Percentiles rank a stretch among this genome's conserved stretches.
Evolutionary conservation across 2,329 filamentous ascomycete genomes (phyloP).

Genomic region (Elsinoe necatrix): DNA sequence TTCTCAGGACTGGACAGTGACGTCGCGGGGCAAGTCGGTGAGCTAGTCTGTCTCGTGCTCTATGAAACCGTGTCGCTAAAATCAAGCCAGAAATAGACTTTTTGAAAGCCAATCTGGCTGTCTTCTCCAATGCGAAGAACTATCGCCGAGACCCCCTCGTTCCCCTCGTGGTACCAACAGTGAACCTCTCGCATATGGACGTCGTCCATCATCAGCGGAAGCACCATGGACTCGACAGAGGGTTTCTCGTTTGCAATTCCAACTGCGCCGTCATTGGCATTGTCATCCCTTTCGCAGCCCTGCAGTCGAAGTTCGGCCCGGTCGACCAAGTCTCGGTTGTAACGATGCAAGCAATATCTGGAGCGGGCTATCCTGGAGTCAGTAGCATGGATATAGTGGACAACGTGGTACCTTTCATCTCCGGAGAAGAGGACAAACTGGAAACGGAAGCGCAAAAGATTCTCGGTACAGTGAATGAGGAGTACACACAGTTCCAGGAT

Average conservation of each 20-base stretch:
- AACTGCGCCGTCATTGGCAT: conserved; percentile 97
- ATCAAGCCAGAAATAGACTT: conserved; percentile 68
- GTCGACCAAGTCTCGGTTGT: conserved; percentile 71
- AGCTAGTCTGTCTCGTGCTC: conserved; percentile 23
- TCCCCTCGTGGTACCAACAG: conserved; percentile 87
- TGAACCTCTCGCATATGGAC: conserved; percentile 80
- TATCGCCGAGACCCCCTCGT: conserved; percentile 84
- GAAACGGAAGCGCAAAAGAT: conserved; percentile 95
- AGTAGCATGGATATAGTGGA: conserved; percentile 93
- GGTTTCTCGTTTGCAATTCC: conserved; percentile 94
- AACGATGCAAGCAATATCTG: conserved; percentile 90
- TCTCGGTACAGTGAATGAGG: conserved; percentile 63
- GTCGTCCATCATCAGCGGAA: conserved; percentile 82
- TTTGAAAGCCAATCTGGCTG: conserved; percentile 73
- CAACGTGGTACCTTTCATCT: conserved; percentile 90
- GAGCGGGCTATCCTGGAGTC: conserved; percentile 83
- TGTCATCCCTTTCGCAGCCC: conserved; percentile 86
- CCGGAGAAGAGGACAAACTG: conserved; percentile 91
- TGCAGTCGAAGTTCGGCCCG: conserved; percentile 79
- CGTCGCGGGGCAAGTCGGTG: conserved; percentile 85
- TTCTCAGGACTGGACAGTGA: conserved; percentile 90
- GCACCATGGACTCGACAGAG: conserved; percentile 64
- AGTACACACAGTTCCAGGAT: conserved; percentile 66
- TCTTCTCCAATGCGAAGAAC: conserved; percentile 98
- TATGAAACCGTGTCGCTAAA: not conserved